Evolutionary conservation across 768 basidiomycete genomes (phyloP).

Genomic region (Mycena alexandri): DNA sequence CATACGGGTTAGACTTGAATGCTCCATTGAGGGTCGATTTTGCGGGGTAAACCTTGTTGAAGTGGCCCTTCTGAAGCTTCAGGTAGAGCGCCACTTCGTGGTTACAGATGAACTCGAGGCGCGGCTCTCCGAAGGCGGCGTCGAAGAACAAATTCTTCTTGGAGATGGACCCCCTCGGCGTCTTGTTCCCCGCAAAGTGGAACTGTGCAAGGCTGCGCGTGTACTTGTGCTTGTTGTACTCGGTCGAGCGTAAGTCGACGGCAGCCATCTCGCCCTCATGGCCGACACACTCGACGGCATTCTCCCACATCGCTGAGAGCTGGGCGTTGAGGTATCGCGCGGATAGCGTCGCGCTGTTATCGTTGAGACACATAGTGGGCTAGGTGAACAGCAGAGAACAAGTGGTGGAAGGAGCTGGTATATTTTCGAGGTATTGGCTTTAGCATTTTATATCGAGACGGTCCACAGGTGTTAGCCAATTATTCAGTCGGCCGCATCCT

Average conservation of each 20-base stretch:
- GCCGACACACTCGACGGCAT: constrained; percentile 22
- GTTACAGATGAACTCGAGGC: constrained; percentile 43
- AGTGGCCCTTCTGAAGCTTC: constrained; percentile 36
- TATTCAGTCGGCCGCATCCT: neutral
- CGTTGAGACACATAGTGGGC: constrained; percentile 19
- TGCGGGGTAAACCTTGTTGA: constrained; percentile 30
- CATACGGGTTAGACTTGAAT: constrained; percentile 22
- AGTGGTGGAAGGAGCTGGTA: neutral
- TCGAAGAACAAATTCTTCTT: constrained; percentile 34
- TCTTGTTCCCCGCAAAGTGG: constrained; percentile 19
- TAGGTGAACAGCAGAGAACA: neutral
- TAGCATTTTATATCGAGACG: neutral
- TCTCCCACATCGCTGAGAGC: constrained; percentile 24
- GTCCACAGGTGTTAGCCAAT: neutral
- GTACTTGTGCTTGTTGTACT: constrained; percentile 21
- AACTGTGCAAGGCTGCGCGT: constrained; percentile 26
- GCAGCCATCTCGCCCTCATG: constrained; percentile 13
- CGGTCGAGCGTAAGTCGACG: constrained; percentile 8
- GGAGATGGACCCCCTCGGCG: neutral
- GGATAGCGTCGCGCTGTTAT: constrained; percentile 21
- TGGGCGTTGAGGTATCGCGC: constrained; percentile 26
- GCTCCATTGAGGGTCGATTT: constrained; percentile 19
- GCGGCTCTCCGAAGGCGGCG: constrained; percentile 37
- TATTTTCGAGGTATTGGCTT: constrained; percentile 2
- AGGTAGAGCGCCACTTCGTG: constrained; percentile 40